Evolutionary conservation across 139 green algal species (phyloP), one percentile per base, ranked within the genome.

Genomic region (Tetraselmis chui): DNA sequence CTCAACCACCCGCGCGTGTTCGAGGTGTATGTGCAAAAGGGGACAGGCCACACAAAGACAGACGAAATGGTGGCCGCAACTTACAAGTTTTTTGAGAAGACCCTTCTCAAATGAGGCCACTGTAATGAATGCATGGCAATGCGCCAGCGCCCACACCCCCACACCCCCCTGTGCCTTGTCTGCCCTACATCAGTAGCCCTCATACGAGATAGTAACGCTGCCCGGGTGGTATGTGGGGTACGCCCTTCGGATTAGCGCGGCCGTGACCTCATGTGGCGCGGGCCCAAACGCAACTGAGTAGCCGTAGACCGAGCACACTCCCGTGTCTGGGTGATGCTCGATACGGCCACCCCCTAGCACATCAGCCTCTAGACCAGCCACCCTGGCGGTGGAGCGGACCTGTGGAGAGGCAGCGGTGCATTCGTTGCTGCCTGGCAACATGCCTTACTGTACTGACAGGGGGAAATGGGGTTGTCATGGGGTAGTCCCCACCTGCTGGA

Each of bases 161-260:
- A n/a, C n/a, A n/a, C n/a, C n/a, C n/a, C n/a, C n/a, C n/a, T n/a
- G n/a, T n/a, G n/a, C n/a, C n/a, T n/a, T n/a, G n/a, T n/a, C n/a
- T n/a, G n/a, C n/a, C n/a, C n/a, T n/a, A n/a, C 32, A 30, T 88
- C 79, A 96, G 74, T 96, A 97, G 1, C 93, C 93, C 1, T 94
- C 87, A 76, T 97, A 96, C 0, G 87, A 92, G 0, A 89, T 82
- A 11, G 82, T 88, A 2, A 97, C 82, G 24, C 29, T 58, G 5
- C 59, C 31, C 2, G 25, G 67, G 2, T 86, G 78, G 75, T 94
- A 92, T 25, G 95, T 80, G 0, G 92, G 93, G 76, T 90, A 89
- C 84, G 86, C 91, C 29, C 84, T 83, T 27, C 82, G 59, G 59
- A 94, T 31, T 11, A 97, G 75, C 0, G 88, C 91, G 0, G 86